A percentile compares a stretch with the other conserved stretches of the same genome.
phyloP scores from a whole-genome alignment of 1,284 basidiomycete genomes.

The Ceratobasidium theobromae region DNA sequence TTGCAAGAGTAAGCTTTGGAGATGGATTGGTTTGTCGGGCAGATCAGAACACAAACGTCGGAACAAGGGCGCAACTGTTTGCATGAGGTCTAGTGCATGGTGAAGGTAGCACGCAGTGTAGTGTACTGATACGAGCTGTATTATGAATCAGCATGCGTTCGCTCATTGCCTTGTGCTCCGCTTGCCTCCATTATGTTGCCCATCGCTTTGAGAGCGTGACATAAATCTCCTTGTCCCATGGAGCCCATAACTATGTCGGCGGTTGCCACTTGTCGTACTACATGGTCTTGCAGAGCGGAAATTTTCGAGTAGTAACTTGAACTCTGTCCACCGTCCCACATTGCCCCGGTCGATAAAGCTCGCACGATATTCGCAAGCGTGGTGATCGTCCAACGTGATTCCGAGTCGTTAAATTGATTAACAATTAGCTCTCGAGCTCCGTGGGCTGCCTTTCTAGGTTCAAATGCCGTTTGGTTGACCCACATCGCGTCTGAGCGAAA shows the following conservation, averaged over 20 bases:
- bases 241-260: not conserved
- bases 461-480: constrained; percentile 14
- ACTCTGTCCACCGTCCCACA: not conserved
- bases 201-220: not conserved
- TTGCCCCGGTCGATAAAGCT: not conserved
- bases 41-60: not conserved
- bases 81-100: not conserved
- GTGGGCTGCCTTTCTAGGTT: not conserved
- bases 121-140: constrained; percentile 5
- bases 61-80: not conserved
- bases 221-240: not conserved
- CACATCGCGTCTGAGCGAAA: constrained; percentile 2
- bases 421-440: constrained; percentile 4
- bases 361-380: not conserved
- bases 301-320: not conserved
- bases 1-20: not conserved
- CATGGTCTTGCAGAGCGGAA: not conserved
- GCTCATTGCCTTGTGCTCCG: not conserved
- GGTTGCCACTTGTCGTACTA: not conserved
- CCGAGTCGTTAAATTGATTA: constrained; percentile 7
- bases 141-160: not conserved
- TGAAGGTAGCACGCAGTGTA: not conserved
- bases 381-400: constrained; percentile 16
- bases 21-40: not conserved
- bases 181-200: not conserved